phyloP scores from a whole-genome alignment of 768 basidiomycete species.

The Pleurotus ostreatus region DNA sequence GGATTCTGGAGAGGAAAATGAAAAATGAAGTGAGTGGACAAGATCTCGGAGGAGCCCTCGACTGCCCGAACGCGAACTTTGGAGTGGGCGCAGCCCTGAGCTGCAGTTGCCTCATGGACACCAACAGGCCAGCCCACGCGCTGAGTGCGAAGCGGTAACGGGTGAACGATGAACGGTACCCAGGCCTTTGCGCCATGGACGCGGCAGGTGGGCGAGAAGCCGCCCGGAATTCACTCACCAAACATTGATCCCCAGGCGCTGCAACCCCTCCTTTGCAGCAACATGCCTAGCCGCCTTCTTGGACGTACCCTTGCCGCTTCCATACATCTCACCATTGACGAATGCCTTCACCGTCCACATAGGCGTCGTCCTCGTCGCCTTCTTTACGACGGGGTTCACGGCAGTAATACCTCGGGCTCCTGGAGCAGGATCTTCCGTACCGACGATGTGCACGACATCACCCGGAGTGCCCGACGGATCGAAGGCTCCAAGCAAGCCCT shows the following conservation, averaged over 20 bases:
- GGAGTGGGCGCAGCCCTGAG: no score
- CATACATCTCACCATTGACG: slow-evolving; percentile 57
- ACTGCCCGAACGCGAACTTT: not conserved
- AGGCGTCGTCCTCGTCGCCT: slow-evolving; percentile 62
- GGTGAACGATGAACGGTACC: not conserved
- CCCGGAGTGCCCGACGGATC: slow-evolving; percentile 12
- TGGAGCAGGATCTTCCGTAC: not conserved
- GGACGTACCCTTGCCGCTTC: slow-evolving; percentile 63
- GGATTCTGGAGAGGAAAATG: not conserved
- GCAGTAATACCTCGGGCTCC: not conserved
- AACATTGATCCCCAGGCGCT: slow-evolving; percentile 52
- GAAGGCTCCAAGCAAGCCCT: not conserved
- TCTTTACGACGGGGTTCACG: slow-evolving; percentile 14
- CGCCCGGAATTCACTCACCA: slow-evolving; percentile 27
- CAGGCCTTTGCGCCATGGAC: not conserved
- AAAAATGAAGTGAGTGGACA: slow-evolving; percentile 4
- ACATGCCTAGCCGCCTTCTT: slow-evolving; percentile 81
- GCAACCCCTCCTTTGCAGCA: slow-evolving; percentile 72
- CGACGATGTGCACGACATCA: slow-evolving; percentile 9
- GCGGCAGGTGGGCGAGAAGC: not conserved
- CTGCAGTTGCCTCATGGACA: no score
- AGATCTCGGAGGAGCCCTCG: not conserved
- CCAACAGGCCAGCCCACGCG: not conserved
- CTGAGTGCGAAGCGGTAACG: not conserved
- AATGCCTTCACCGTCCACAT: slow-evolving; percentile 69